phyloP scores from a whole-genome alignment of 352 stramenopile species.

The Pythium dissotocum region DNA sequence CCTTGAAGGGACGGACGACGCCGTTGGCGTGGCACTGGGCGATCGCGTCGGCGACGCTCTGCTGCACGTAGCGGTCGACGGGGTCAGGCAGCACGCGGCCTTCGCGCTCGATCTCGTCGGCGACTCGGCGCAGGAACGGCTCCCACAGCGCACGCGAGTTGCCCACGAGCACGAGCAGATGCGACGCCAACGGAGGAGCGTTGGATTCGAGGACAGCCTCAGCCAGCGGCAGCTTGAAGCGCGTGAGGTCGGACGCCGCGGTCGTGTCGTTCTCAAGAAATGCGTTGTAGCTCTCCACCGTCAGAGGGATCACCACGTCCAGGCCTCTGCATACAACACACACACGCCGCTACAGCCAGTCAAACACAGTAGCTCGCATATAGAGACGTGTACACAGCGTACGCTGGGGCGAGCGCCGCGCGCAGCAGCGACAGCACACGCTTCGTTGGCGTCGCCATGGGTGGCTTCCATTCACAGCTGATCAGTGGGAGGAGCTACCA shows the following conservation, averaged over 20 bases:
- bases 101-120: slow-evolving; percentile 28
- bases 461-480: slow-evolving; percentile 5
- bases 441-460: slow-evolving; percentile 19
- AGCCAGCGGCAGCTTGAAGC: slow-evolving; percentile 43
- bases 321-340: slow-evolving; percentile 39
- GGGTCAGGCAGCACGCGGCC: slow-evolving; percentile 42
- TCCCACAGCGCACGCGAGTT: slow-evolving; percentile 63
- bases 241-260: slow-evolving; percentile 39
- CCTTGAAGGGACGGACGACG: slow-evolving; percentile 31
- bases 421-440: slow-evolving; percentile 22
- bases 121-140: slow-evolving; percentile 47
- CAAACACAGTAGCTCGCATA: background rate
- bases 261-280: slow-evolving; percentile 33
- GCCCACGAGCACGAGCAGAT: slow-evolving; percentile 68
- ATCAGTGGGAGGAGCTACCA: background rate
- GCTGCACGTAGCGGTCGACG: slow-evolving; percentile 59
- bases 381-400: background rate
- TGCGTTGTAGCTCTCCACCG: slow-evolving; percentile 65
- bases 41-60: slow-evolving; percentile 37
- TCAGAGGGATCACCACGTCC: slow-evolving; percentile 68
- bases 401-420: slow-evolving; percentile 22
- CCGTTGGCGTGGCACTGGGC: slow-evolving; percentile 22
- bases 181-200: slow-evolving; percentile 17
- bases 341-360: background rate
- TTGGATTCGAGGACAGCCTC: slow-evolving; percentile 4